Evolutionary conservation across 169 alveolate genomes (phyloP).

Genomic region (Plasmodium sp.): DNA sequence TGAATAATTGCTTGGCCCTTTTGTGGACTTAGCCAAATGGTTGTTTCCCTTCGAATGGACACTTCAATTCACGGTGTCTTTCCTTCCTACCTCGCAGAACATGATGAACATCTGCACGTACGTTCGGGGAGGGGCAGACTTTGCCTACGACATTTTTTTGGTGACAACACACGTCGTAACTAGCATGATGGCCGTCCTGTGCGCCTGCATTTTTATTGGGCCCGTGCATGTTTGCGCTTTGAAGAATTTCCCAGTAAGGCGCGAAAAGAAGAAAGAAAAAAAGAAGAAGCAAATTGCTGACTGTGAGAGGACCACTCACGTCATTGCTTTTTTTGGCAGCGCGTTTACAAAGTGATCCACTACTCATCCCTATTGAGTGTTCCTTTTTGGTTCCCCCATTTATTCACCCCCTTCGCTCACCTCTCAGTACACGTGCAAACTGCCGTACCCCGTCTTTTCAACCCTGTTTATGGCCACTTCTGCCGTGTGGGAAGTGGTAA

Average conservation of each 20-base stretch:
- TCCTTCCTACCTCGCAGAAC: conserved; percentile 76
- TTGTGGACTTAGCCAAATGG: conserved; percentile 46
- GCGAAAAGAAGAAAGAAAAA: background rate
- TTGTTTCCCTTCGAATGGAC: background rate
- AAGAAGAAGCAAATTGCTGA: background rate
- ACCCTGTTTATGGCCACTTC: conserved; percentile 86
- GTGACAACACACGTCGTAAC: conserved; percentile 88
- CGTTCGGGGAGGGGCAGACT: conserved; percentile 82
- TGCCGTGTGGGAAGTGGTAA: conserved; percentile 89
- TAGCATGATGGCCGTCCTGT: conserved; percentile 86
- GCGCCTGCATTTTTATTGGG: conserved; percentile 90
- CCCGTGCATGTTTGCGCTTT: conserved; percentile 88
- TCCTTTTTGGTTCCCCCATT: background rate
- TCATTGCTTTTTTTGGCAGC: background rate
- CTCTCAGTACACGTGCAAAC: conserved; percentile 87
- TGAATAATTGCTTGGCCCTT: conserved; percentile 67
- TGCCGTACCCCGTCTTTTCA: conserved; percentile 89
- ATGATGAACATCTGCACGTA: conserved; percentile 82
- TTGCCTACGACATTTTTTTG: conserved; percentile 84
- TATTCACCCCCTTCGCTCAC: background rate
- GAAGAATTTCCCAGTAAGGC: conserved; percentile 87
- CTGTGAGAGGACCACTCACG: background rate
- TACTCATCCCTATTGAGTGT: background rate
- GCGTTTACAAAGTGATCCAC: background rate
- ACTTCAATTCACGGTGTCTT: conserved; percentile 18